Evolutionary conservation across 2,329 filamentous ascomycete species (phyloP).

Genomic region (Fusarium metavorans): DNA sequence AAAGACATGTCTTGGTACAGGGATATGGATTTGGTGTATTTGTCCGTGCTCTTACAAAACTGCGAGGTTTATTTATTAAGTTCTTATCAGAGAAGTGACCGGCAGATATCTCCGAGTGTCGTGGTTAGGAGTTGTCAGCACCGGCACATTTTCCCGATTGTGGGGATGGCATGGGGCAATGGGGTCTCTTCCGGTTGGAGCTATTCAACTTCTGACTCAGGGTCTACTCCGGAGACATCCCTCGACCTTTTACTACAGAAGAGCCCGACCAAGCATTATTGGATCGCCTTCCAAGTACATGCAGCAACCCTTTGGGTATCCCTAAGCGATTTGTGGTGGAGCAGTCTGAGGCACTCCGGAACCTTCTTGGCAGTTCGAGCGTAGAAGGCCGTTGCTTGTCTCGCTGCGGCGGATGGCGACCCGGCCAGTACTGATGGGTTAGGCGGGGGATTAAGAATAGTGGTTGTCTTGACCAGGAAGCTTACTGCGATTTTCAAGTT

Average conservation of each 20-base stretch:
- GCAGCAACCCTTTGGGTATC: neutral
- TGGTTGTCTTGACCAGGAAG: neutral
- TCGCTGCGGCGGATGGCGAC: neutral
- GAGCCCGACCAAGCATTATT: neutral
- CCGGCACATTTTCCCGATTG: neutral
- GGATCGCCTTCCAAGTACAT: no score
- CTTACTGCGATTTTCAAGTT: neutral
- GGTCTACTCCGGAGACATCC: neutral
- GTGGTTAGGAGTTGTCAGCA: neutral
- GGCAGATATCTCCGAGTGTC: neutral
- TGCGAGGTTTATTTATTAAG: neutral
- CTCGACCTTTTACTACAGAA: neutral
- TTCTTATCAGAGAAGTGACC: neutral
- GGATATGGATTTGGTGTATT: neutral
- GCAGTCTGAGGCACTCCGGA: neutral
- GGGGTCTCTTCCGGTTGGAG: neutral
- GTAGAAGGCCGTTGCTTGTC: neutral
- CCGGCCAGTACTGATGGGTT: neutral
- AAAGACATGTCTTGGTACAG: neutral
- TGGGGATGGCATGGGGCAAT: neutral
- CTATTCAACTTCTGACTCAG: neutral
- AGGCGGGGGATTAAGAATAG: neutral
- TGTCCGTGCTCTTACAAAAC: neutral
- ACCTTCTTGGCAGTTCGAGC: neutral
- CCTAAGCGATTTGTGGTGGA: neutral